These are phyloP conservation scores for Pelargonium fulgidum DNA, from an alignment of 441 rosid genomes.

Conservation along the genomic window DNA sequence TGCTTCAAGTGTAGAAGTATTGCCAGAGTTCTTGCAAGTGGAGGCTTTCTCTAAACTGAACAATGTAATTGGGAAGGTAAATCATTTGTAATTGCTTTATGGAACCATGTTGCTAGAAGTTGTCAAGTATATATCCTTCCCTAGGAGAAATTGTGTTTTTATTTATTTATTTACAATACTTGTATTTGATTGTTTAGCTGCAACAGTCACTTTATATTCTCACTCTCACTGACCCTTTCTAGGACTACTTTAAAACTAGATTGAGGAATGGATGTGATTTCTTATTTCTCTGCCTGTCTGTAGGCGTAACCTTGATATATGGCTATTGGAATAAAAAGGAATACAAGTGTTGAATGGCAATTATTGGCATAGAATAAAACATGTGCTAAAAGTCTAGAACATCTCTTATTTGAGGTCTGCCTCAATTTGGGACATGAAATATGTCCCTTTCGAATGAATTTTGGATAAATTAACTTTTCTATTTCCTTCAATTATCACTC, in stretches of 20 bases:
- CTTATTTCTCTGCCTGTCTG: background rate
- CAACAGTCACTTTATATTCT: background rate
- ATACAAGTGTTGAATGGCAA: background rate
- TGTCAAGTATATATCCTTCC: background rate
- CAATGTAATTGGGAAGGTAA: slow-evolving; percentile 94
- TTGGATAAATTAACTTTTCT: background rate
- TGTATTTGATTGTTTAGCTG: background rate
- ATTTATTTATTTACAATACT: background rate
- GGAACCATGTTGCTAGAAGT: slow-evolving; percentile 1
- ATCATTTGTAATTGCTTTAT: slow-evolving; percentile 11
- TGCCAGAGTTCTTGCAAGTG: slow-evolving; percentile 95
- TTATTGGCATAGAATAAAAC: background rate
- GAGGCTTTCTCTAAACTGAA: slow-evolving; percentile 96
- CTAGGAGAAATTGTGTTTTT: background rate
- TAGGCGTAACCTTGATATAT: background rate
- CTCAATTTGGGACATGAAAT: background rate
- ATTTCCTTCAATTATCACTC: background rate
- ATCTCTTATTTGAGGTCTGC: background rate
- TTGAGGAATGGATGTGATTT: background rate
- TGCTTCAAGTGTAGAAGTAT: slow-evolving; percentile 71
- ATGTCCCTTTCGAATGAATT: background rate
- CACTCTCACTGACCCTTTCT: background rate
- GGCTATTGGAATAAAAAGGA: background rate
- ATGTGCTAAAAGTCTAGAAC: background rate
- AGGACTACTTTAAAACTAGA: background rate